Base-by-base conservation (phyloP, 805 yeast species). In the Blastobotrys chiropterorum region DNA sequence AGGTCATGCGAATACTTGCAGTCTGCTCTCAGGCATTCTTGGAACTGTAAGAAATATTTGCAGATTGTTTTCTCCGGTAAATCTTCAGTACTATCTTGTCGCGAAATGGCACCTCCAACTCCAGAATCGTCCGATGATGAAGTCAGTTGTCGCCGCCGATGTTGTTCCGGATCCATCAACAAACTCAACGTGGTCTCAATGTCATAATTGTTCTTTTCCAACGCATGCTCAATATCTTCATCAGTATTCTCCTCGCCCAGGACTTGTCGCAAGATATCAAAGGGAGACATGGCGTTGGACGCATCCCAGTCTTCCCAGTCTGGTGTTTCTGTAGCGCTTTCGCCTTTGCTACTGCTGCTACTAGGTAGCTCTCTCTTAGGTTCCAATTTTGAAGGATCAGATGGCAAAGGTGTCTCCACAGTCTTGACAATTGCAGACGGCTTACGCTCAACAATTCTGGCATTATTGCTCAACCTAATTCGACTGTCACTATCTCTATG, bases 1-100 rank as follows among this genome's bases (percentile, higher is more conserved):
- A 74, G 47, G 52, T 76, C 78, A 58, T 76, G 80, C 48, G 74
- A 66, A 51, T 73, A 76, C 53, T 67, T 67, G 61, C 80, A 76
- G 53, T 75, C 79, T 3, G 70, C 56, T 13, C 78, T 67, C 11
- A 72, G 58, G 50, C 80, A 76, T 16, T 64, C 62, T 1, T 80
- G 80, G 22, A 61, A 62, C 40, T 68, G 69, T 3, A 73, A 56
- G 51, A 67, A 69, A 54, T 70, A 76, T n/a, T 73, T 65, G 53
- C 79, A 74, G 49, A 72, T 59, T 19, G 64, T 62, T 14, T 65
- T 26, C 34, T 26, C 34, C 11, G 34, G 34, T 64, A 43, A 14
- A 6, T 26, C 34, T 2, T 19, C 42, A 39, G 38, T 11, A 13
- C 38, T 8, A 17, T 22, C 48, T 3, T 21, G n/a, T n/a, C n/a